These are phyloP conservation scores for Rhodotorula sp. DNA, from an alignment of 1,284 basidiomycete genomes.

Conservation along the genomic window DNA sequence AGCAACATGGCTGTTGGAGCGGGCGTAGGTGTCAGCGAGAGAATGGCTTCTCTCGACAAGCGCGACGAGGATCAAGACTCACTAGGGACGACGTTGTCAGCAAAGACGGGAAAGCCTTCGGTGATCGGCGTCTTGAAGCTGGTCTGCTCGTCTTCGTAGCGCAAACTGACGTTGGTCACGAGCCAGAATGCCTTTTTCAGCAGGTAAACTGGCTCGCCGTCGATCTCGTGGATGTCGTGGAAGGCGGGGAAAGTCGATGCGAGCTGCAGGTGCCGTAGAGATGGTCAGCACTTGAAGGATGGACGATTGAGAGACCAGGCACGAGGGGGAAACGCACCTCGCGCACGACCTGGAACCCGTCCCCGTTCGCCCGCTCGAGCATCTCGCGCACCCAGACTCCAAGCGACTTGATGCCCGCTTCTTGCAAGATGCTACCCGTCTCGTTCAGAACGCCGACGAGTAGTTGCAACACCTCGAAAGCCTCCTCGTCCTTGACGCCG, in stretches of 20 bases:
- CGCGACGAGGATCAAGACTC: background rate
- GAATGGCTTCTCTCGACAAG: no score
- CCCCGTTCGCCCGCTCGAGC: slow-evolving; percentile 58
- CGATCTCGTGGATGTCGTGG: slow-evolving; percentile 65
- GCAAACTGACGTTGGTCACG: slow-evolving; percentile 64
- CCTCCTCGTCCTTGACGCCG: slow-evolving; percentile 68
- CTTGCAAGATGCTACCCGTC: slow-evolving; percentile 65
- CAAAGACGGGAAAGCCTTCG: slow-evolving; percentile 66
- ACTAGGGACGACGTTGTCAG: slow-evolving; percentile 77
- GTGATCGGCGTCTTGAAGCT: slow-evolving; percentile 56
- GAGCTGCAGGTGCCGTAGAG: slow-evolving; percentile 54
- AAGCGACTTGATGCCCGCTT: slow-evolving; percentile 64
- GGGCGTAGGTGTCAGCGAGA: background rate
- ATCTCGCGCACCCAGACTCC: slow-evolving; percentile 70
- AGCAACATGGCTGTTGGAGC: slow-evolving; percentile 17
- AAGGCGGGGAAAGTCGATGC: slow-evolving; percentile 72
- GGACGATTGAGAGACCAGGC: no score
- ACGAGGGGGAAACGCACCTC: slow-evolving; percentile 36
- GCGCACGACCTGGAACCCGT: slow-evolving; percentile 42
- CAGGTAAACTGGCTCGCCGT: slow-evolving; percentile 66
- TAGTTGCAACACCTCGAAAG: slow-evolving; percentile 68
- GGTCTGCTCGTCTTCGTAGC: slow-evolving; percentile 58
- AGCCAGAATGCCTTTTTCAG: slow-evolving; percentile 87
- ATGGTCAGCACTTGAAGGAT: no score
- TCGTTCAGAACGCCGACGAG: slow-evolving; percentile 65